These are phyloP conservation scores for Pichia sp. DNA, from an alignment of 1,139 yeast genomes.

Conservation along the genomic window DNA sequence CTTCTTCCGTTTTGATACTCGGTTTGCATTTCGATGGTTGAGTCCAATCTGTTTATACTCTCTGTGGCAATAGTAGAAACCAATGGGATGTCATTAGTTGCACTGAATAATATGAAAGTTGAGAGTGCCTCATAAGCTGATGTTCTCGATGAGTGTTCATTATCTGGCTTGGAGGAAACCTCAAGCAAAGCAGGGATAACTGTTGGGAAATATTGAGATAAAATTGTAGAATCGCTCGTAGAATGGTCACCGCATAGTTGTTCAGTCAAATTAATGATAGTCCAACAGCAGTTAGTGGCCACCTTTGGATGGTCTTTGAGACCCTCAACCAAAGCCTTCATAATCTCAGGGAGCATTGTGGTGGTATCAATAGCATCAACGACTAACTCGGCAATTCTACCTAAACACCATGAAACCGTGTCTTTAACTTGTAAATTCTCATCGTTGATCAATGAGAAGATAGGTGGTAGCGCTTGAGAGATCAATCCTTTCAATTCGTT, in stretches of 20 bases:
- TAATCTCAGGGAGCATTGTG: conserved; percentile 61
- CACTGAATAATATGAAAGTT: conserved; percentile 70
- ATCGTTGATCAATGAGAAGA: conserved; percentile 69
- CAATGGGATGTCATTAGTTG: conserved; percentile 63
- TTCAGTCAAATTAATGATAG: conserved; percentile 85
- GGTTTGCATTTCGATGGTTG: conserved; percentile 54
- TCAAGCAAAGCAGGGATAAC: conserved; percentile 68
- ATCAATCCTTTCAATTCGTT: conserved; percentile 64
- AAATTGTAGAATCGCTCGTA: conserved; percentile 38
- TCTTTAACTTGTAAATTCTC: conserved; percentile 82
- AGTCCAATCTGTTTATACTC: conserved; percentile 66
- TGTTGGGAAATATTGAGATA: conserved; percentile 69
- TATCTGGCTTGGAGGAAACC: conserved; percentile 68
- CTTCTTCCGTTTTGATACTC: conserved; percentile 29
- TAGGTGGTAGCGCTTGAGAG: conserved; percentile 77
- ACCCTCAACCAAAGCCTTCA: conserved; percentile 72
- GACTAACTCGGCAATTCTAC: conserved; percentile 88
- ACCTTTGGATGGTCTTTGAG: conserved; percentile 88
- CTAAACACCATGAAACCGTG: conserved; percentile 98
- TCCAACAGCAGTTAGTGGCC: conserved; percentile 95
- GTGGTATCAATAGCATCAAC: conserved; percentile 70
- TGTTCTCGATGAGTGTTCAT: conserved; percentile 86
- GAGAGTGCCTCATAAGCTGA: conserved; percentile 94
- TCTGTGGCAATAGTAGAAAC: conserved; percentile 74
- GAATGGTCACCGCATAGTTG: conserved; percentile 63